phyloP scores from a whole-genome alignment of 768 basidiomycete species.

The Pleurotus tuoliensis region DNA sequence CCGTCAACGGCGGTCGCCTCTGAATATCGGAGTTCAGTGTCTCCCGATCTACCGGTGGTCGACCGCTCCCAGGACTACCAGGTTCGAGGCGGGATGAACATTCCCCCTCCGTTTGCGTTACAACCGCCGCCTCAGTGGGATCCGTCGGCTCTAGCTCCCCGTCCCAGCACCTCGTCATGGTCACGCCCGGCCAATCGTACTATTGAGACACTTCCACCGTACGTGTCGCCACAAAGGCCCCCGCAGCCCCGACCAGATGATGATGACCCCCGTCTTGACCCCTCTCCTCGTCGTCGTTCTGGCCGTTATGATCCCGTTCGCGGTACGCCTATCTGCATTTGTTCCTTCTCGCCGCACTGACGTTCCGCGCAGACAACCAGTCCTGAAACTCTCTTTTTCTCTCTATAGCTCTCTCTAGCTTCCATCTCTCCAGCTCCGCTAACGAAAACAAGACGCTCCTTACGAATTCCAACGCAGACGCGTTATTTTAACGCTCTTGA shows the following conservation, averaged over 20 bases:
- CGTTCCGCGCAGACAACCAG: background rate
- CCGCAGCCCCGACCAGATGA: background rate
- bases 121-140: constrained; percentile 71
- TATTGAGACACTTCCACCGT: background rate
- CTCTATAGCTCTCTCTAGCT: background rate
- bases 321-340: constrained; percentile 31
- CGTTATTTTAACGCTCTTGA: background rate
- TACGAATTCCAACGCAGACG: background rate
- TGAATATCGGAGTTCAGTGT: constrained; percentile 23
- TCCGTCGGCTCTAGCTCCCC: constrained; percentile 21
- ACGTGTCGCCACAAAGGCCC: constrained; percentile 10
- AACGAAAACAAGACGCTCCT: constrained; percentile 5
- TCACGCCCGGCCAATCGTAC: background rate
- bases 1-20: constrained; percentile 19
- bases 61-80: constrained; percentile 29
- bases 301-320: constrained; percentile 54
- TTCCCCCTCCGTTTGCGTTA: constrained; percentile 60
- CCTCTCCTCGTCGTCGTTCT: constrained; percentile 26
- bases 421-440: background rate
- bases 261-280: constrained; percentile 9
- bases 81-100: constrained; percentile 19
- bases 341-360: constrained; percentile 9
- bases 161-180: constrained; percentile 19
- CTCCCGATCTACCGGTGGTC: constrained; percentile 31
- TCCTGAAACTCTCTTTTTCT: background rate